Percentiles rank a stretch among this genome's conserved stretches.
Conservation (phyloP, 2,329 filamentous ascomycete species). For the Diaporthe eres region DNA sequence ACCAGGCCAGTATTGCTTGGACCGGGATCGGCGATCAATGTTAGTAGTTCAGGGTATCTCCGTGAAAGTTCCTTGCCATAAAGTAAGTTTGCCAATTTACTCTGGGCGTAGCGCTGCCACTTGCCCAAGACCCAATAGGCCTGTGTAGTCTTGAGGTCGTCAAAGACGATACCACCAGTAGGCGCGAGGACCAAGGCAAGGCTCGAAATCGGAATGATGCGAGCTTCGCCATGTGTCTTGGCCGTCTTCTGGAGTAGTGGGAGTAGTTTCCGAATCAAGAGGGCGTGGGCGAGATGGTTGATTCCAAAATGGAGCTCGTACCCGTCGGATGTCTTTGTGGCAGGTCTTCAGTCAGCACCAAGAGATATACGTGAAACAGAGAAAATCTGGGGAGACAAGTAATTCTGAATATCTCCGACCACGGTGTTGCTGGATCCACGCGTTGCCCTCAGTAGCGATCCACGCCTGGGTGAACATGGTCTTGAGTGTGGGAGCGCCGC, state of each 20-base stretch:
- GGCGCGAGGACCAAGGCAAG: slow-evolving; percentile 27
- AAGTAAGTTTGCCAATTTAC: slow-evolving; percentile 51
- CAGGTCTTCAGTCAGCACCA: not conserved
- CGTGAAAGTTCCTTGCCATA: slow-evolving; percentile 48
- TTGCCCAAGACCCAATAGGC: slow-evolving; percentile 41
- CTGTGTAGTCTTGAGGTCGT: slow-evolving; percentile 47
- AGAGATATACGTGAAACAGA: not conserved
- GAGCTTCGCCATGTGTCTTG: slow-evolving; percentile 31
- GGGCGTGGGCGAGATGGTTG: slow-evolving; percentile 64
- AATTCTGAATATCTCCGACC: not conserved
- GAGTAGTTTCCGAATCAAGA: slow-evolving; percentile 49
- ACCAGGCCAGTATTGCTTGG: slow-evolving; percentile 44
- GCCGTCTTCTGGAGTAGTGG: slow-evolving; percentile 49
- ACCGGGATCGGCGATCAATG: slow-evolving; percentile 48
- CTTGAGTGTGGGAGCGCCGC: not conserved
- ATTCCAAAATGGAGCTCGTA: slow-evolving; percentile 65
- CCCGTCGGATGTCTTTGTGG: slow-evolving; percentile 56
- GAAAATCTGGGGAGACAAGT: not conserved
- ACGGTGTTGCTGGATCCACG: not conserved
- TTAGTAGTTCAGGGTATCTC: slow-evolving; percentile 47
- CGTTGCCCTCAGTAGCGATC: not conserved
- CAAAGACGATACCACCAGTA: slow-evolving; percentile 43
- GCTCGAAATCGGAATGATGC: slow-evolving; percentile 29
- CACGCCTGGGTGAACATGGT: not conserved
- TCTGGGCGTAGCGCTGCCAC: slow-evolving; percentile 49